Base-by-base conservation (phyloP, 1,284 basidiomycete species). In the Sporisorium graminicola region DNA sequence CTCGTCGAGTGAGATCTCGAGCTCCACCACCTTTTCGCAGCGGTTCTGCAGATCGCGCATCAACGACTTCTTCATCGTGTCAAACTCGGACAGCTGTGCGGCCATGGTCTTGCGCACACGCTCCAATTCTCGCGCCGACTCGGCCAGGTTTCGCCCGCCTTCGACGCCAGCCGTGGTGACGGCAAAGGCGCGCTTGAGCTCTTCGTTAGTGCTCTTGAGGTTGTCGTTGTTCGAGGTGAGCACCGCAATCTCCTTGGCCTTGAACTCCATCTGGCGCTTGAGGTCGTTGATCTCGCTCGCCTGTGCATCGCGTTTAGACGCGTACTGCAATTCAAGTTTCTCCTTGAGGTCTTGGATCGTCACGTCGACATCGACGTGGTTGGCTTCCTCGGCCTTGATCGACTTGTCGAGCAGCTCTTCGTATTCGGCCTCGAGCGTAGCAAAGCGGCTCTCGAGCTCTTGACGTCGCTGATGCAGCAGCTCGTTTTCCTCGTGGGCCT, bases 41-140 rank as follows among this genome's bases (percentile, higher is more conserved):
- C 97, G 94, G 87, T 99, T 98, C 88, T 98, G 97, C 77, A 99
- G 88, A 88, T 99, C 97, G 54, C 94, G 92, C 93, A 99, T 98
- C 78, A 99, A 90, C 69, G 93, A 96, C 89, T 98, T 97, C 90
- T 99, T 99, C 85, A 98, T 94, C 37, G 93, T 92, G 86, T 99
- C 97, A 86, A 99, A 99, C 86, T 99, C 97, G 77, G 95, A 93
- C 76, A 98, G 91, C 86, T 99, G 97, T 24, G 94, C 91, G 78
- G 95, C 95, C 88, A 98, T 95, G 20, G 94, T 93, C 88, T 98
- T 98, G 81, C 97, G 91, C 56, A 94, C 95, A 58, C 95, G 90
- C 87, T 99, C 98, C 80, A 99, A 91, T 87, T 99, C 98, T 87
- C 95, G 93, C 8, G 95, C 94, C 93, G 56, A 78, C 49, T 79